Base-by-base conservation (phyloP, 2,329 filamentous ascomycete species). In the Diplodia scrobiculata region DNA sequence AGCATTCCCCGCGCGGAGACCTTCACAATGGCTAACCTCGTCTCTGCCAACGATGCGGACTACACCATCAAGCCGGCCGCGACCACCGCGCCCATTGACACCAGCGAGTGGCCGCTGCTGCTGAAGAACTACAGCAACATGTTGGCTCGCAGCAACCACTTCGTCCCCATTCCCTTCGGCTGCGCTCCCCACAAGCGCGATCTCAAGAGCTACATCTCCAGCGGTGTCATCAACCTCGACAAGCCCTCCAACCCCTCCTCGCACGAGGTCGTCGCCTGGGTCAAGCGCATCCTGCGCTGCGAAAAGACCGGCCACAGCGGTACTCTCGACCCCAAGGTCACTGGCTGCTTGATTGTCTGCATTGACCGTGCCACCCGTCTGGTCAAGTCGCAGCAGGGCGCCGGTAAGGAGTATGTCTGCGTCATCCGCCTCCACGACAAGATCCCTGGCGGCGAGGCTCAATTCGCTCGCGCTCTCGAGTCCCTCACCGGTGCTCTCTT, bases 271-370 rank as follows among this genome's bases (percentile, higher is more conserved):
- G 95, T 99, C 76, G 94, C 95, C 71, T 99, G 95, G 95, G 91
- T 98, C 73, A 99, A 99, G 89, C 89, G 94, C 74, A 98, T 98
- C 75, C 85, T 99, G 66, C 91, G 91, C 76, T 89, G 90, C 69
- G 94, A 99, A 78, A 97, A 98, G 84, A 99, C 95, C 68, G 95
- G 95, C 72, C 95, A 99, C 86, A 97, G 92, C 73, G 95, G 95
- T 78, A 99, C 95, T 69, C 90, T 99, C 74, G 95, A 99, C 79
- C 94, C 94, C 76, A 98, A 97, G 83, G 95, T 99, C 76, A 99
- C 93, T 58, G 93, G 93, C 73, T 97, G 92, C 80, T 82, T 97
- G 77, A 97, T 96, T 77, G 91, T 96, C 76, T 96, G 91, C 81
- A 91, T 98, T 77, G 95, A 98, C 82, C 92, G 95, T 76, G 95